Evolutionary conservation across 495 filamentous ascomycete species (phyloP).

Genomic region (Neurospora sp.): DNA sequence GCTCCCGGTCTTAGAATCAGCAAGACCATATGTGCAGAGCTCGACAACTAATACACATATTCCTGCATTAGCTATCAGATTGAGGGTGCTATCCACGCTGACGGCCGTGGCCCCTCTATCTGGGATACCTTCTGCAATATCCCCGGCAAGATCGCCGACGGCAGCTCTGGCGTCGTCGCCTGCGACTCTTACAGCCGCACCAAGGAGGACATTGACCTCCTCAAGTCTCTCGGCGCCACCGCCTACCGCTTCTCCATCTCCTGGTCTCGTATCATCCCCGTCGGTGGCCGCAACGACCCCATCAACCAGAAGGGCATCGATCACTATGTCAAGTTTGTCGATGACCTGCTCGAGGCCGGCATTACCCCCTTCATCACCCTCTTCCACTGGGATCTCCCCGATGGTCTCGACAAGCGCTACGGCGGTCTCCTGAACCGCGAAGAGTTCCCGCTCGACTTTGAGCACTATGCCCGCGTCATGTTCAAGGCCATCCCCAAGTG

Average conservation of each 20-base stretch:
- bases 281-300: slow-evolving; percentile 51
- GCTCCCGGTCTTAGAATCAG: background rate
- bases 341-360: slow-evolving; percentile 48
- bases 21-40: background rate
- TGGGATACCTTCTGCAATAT: slow-evolving; percentile 70
- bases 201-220: slow-evolving; percentile 59
- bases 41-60: background rate
- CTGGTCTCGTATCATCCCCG: slow-evolving; percentile 64
- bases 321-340: slow-evolving; percentile 51
- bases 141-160: slow-evolving; percentile 65
- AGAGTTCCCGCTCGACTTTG: slow-evolving; percentile 51
- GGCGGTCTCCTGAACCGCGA: slow-evolving; percentile 48
- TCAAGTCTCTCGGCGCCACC: slow-evolving; percentile 54
- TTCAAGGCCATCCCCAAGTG: slow-evolving; percentile 50
- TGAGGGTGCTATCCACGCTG: slow-evolving; percentile 55
- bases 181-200: slow-evolving; percentile 72
- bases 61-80: slow-evolving; percentile 54
- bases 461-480: slow-evolving; percentile 47
- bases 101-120: slow-evolving; percentile 64
- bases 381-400: slow-evolving; percentile 56
- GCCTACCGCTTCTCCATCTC: slow-evolving; percentile 69
- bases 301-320: slow-evolving; percentile 50
- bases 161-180: slow-evolving; percentile 55
- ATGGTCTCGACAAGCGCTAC: slow-evolving; percentile 51
- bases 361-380: slow-evolving; percentile 53